Evolutionary conservation across 2,329 filamentous ascomycete species (phyloP).

Genomic region (Aspergillus amoenus): DNA sequence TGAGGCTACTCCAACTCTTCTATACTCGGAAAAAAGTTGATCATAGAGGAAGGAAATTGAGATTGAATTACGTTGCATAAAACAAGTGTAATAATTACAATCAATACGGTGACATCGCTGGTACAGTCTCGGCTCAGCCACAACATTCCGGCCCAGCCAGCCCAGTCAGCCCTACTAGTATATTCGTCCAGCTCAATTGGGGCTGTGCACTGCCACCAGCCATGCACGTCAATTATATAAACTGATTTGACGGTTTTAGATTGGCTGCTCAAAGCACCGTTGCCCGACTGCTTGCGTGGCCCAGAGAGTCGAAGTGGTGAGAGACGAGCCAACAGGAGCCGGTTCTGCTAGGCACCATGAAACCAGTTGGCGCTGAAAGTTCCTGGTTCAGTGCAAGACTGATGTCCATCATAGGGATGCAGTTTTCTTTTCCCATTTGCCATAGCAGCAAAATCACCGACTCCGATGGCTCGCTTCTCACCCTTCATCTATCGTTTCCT

Average conservation of each 20-base stretch:
- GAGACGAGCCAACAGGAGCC: conserved; percentile 7
- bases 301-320: conserved; percentile 6
- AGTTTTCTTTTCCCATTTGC: background rate
- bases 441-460: background rate
- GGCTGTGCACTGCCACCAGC: conserved; percentile 8
- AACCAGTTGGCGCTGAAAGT: background rate
- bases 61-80: background rate
- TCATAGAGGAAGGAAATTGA: background rate
- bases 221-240: conserved; percentile 8
- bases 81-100: conserved; percentile 11
- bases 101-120: conserved; percentile 1
- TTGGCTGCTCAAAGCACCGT: background rate
- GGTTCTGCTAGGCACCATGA: background rate
- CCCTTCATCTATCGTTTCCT: conserved; percentile 2
- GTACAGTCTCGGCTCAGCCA: conserved; percentile 12
- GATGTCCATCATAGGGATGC: background rate
- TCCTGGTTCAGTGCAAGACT: background rate
- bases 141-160: conserved; percentile 3
- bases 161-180: conserved; percentile 11
- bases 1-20: too few relatives aligned
- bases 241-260: background rate
- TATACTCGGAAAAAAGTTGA: too few relatives aligned
- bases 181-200: background rate
- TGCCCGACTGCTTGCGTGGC: conserved; percentile 1
- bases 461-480: background rate